These are phyloP conservation scores for Vicia faba DNA, from an alignment of 306 rosid genomes.

Conservation along the genomic window DNA sequence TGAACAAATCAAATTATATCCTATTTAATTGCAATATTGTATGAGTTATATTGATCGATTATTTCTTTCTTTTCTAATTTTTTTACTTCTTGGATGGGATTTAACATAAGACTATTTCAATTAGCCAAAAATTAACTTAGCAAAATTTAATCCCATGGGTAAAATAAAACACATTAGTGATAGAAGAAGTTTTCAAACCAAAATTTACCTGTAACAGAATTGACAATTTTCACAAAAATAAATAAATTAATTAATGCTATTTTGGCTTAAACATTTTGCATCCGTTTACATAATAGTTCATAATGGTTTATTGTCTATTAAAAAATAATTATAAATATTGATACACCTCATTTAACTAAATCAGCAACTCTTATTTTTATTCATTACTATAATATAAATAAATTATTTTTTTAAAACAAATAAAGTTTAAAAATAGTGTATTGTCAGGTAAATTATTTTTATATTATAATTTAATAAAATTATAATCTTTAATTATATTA, in stretches of 20 bases:
- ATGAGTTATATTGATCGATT: constrained; percentile 41
- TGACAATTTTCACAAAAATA: constrained; percentile 18
- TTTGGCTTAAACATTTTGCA: constrained; percentile 10
- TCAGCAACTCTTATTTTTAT: neutral
- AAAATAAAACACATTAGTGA: neutral
- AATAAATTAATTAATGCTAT: neutral
- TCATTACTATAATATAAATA: constrained; percentile 1
- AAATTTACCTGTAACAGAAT: constrained; percentile 30
- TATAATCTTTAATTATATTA: too few relatives aligned
- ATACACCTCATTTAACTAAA: neutral
- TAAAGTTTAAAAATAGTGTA: too few relatives aligned
- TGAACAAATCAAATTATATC: constrained; percentile 42
- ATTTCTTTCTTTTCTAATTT: constrained; percentile 32
- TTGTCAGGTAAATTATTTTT: too few relatives aligned
- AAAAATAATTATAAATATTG: neutral
- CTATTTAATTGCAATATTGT: constrained; percentile 44
- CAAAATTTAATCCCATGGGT: constrained; percentile 21
- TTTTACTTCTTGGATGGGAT: neutral
- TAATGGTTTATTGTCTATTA: too few relatives aligned
- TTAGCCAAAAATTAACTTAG: constrained; percentile 25
- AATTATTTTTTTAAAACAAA: neutral
- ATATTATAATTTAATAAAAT: too few relatives aligned
- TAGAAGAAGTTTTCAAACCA: constrained; percentile 40
- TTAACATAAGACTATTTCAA: constrained; percentile 47
- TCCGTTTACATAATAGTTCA: too few relatives aligned